A percentile compares a stretch with the other conserved stretches of the same genome.
Conservation (phyloP, 225 moss, liverwort and hornwort species). For the Pseudoscleropodium purum region DNA sequence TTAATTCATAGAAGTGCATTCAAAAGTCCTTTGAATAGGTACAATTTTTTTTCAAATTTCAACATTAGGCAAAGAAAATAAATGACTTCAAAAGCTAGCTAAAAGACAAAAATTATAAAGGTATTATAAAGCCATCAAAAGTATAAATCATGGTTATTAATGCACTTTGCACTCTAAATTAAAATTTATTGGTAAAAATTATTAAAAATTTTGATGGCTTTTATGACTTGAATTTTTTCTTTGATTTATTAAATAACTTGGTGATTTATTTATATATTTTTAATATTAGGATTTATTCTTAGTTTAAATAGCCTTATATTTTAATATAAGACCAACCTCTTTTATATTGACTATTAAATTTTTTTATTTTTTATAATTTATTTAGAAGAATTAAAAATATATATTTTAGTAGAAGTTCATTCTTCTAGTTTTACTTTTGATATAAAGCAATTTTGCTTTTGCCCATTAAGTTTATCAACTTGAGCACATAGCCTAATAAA, state of each 20-base stretch:
- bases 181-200: neutral
- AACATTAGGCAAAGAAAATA: neutral
- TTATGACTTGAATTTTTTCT: accelerated
- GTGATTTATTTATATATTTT: neutral
- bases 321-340: too few relatives aligned
- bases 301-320: accelerated
- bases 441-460: neutral
- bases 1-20: neutral
- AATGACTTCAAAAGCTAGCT: neutral
- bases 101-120: neutral
- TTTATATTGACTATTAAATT: too few relatives aligned
- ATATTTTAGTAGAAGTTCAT: neutral
- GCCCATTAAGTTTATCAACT: too few relatives aligned
- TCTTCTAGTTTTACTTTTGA: neutral
- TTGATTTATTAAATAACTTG: neutral
- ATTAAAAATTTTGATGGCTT: neutral
- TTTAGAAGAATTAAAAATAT: accelerated
- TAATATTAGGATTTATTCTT: neutral
- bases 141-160: accelerated
- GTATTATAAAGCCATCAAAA: too few relatives aligned
- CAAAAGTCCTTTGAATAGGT: neutral
- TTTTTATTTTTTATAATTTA: too few relatives aligned
- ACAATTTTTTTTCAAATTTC: neutral
- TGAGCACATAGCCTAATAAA: too few relatives aligned
- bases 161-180: neutral